These are phyloP conservation scores for Pelargonium myrrhifolium DNA, from an alignment of 441 rosid genomes.

Conservation along the genomic window DNA sequence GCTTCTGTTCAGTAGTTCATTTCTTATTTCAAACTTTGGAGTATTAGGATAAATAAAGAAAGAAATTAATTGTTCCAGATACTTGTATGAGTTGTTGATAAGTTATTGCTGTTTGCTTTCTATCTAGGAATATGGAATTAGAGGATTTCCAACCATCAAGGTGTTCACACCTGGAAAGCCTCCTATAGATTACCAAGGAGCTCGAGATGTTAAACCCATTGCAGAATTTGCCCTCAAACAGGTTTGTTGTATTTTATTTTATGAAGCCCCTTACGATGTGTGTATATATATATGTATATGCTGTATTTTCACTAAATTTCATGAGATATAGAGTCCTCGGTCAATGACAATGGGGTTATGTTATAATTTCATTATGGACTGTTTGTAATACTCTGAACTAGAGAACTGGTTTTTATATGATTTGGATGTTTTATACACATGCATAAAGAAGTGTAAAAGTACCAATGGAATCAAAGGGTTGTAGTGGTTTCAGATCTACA, in stretches of 20 bases:
- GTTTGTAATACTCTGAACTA: not conserved
- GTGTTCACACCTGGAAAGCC: slow-evolving; percentile 87
- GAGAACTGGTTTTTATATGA: too few species aligned
- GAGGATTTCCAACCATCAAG: slow-evolving; percentile 92
- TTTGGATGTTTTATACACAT: not conserved
- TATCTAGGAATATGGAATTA: slow-evolving; percentile 80
- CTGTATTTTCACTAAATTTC: not conserved
- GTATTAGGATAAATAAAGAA: too few species aligned
- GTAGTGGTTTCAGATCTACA: not conserved
- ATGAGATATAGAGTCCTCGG: not conserved
- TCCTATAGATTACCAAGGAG: slow-evolving; percentile 90
- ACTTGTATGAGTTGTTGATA: not conserved
- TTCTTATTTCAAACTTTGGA: too few species aligned
- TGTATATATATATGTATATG: too few species aligned
- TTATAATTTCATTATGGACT: not conserved
- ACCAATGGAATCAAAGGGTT: not conserved
- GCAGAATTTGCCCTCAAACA: slow-evolving; percentile 77
- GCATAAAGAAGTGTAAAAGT: not conserved
- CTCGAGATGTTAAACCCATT: slow-evolving; percentile 89
- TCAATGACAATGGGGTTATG: not conserved
- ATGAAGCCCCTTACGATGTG: too few species aligned
- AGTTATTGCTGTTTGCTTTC: slow-evolving; percentile 17
- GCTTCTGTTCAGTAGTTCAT: too few species aligned
- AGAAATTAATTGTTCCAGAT: not conserved
- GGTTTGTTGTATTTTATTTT: slow-evolving; percentile 38